Percentiles rank a stretch among this genome's conserved stretches.
phyloP scores from a whole-genome alignment of 1,284 basidiomycete species.

The Cryptococcus amylolentus region DNA sequence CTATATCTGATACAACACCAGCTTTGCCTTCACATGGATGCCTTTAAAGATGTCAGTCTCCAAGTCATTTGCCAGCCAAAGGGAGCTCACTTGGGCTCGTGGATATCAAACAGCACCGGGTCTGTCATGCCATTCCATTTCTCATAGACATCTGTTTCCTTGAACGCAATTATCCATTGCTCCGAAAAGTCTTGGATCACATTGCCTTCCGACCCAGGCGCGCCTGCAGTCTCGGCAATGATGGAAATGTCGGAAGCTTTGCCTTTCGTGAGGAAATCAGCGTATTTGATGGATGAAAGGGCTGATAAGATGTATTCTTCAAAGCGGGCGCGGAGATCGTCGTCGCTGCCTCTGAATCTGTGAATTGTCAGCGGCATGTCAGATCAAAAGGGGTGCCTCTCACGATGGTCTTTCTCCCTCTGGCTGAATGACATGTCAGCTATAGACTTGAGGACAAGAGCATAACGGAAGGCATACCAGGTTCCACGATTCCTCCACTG shows the following conservation, averaged over 20 bases:
- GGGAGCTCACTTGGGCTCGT: slow-evolving; percentile 70
- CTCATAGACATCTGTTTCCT: slow-evolving; percentile 73
- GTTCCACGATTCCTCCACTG: slow-evolving; percentile 77
- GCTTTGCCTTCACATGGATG: slow-evolving; percentile 86
- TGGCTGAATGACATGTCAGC: slow-evolving; percentile 6
- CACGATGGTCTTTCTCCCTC: slow-evolving; percentile 29
- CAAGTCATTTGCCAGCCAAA: neutral
- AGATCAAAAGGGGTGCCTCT: neutral
- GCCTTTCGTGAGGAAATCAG: slow-evolving; percentile 59
- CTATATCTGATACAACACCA: slow-evolving; percentile 82
- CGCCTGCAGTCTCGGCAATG: slow-evolving; percentile 13
- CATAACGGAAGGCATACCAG: slow-evolving; percentile 43
- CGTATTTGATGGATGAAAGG: slow-evolving; percentile 72
- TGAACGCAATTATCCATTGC: slow-evolving; percentile 78
- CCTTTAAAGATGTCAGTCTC: slow-evolving; percentile 18
- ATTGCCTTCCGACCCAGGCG: slow-evolving; percentile 24
- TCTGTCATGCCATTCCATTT: slow-evolving; percentile 86
- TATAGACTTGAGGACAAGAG: slow-evolving; percentile 47
- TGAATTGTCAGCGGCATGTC: neutral
- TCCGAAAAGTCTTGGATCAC: slow-evolving; percentile 72
- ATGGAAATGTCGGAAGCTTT: slow-evolving; percentile 29
- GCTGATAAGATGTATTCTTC: slow-evolving; percentile 57
- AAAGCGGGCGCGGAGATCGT: slow-evolving; percentile 76
- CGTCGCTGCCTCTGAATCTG: slow-evolving; percentile 82
- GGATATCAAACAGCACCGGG: slow-evolving; percentile 82